phyloP scores from a whole-genome alignment of 352 stramenopile species.

The Phytophthora sansomeana region DNA sequence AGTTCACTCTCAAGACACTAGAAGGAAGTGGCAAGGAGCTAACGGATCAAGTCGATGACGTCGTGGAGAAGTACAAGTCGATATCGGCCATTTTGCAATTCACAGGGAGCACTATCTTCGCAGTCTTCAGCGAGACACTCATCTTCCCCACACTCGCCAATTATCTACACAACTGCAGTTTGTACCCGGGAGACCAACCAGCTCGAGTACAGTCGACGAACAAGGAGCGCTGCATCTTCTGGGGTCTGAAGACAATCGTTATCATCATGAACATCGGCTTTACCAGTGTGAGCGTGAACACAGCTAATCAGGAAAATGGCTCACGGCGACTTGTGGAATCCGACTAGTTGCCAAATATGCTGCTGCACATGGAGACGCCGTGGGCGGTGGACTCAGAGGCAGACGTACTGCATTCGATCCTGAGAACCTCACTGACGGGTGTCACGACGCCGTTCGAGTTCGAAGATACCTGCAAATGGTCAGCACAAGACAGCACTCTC shows the following conservation, averaged over 20 bases:
- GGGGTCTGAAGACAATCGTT: constrained; percentile 63
- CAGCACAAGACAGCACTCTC: constrained; percentile 2
- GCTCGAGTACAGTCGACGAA: constrained; percentile 48
- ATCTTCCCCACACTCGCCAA: constrained; percentile 65
- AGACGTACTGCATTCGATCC: constrained; percentile 35
- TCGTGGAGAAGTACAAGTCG: not conserved
- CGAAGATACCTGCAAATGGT: constrained; percentile 28
- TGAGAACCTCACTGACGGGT: constrained; percentile 29
- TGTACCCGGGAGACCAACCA: constrained; percentile 64
- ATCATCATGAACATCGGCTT: constrained; percentile 75
- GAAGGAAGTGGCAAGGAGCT: not conserved
- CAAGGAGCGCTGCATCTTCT: constrained; percentile 61
- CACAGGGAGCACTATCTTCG: constrained; percentile 30
- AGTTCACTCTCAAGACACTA: not conserved
- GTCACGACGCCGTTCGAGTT: constrained; percentile 36
- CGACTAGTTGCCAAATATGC: constrained; percentile 8
- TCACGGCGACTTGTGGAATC: constrained; percentile 17
- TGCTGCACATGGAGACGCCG: constrained; percentile 15
- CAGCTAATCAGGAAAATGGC: constrained; percentile 4
- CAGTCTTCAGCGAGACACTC: constrained; percentile 66
- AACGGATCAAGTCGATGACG: not conserved
- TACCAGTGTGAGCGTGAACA: constrained; percentile 61
- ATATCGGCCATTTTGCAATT: not conserved
- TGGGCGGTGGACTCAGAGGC: constrained; percentile 13
- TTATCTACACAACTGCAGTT: constrained; percentile 66